Base-by-base conservation (phyloP, 1,284 basidiomycete species). In the Puccinia novopanici region DNA sequence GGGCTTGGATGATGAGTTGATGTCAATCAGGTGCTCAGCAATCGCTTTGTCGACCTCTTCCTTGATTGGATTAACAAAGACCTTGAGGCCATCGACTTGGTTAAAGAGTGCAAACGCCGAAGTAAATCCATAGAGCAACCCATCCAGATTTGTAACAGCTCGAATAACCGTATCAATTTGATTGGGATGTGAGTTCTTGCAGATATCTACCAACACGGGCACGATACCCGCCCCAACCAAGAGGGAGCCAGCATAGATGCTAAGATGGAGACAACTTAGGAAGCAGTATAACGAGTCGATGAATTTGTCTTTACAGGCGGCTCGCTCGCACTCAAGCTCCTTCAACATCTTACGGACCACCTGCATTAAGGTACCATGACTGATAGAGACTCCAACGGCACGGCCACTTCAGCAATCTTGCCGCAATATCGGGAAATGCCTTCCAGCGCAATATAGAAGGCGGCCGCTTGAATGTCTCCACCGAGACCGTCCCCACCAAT, bases 181-280 rank as follows among this genome's bases (percentile, higher is more conserved):
- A 81, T 89, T 89, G 0, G 90, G 88, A 65, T 90, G 87, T 82
- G 89, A 89, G 85, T 92, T 92, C 86, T 93, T 91, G 84, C 95
- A 91, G 75, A 96, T 88, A 84, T 96, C 93, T 75, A 97, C 91
- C 19, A 99, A 88, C 10, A 96, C 88, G 0, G 94, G 93, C 42
- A 99, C 89, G 65, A 98, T 87, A 2, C 97, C 97, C n/a, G 97
- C 95, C n/a, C 94, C 93, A 80, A 98, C 92, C 61, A 98, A 91
- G 91, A 97, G 93, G 84, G 92, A 93, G 48, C 93, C 93, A 45
- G 94, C 93, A 0, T 91, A 89, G 2, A 92, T 89, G 83, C 94
- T 92, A 24, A 92, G 91, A 17, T 93, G 91, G 82, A 99, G 90
- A 87, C 91, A 94, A 1, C 92, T 93, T 57, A 99, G 89, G 84